Conservation (phyloP, 345 rosid genomes). For the Euclidium syriacum region DNA sequence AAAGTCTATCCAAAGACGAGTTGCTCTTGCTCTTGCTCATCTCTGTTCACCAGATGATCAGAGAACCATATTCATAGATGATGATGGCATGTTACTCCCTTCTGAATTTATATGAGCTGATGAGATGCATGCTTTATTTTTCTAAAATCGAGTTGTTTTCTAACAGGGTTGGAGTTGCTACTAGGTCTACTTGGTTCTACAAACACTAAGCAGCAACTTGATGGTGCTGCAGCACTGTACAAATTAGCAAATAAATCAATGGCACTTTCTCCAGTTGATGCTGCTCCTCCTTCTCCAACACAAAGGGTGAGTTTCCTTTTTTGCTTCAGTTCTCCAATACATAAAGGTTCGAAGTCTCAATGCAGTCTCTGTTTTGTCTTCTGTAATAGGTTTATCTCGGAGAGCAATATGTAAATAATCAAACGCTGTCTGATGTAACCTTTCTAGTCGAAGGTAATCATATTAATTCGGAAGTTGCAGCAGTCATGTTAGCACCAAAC, state of each 20-base stretch:
- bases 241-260: conserved; percentile 81
- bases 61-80: conserved; percentile 74
- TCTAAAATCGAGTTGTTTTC: conserved; percentile 18
- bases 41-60: conserved; percentile 90
- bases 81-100: conserved; percentile 52
- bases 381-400: conserved; percentile 79
- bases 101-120: background rate
- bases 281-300: conserved; percentile 97
- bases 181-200: conserved; percentile 85
- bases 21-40: conserved; percentile 93
- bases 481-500: conserved; percentile 13
- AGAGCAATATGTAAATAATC: conserved; percentile 85
- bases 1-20: conserved; percentile 77
- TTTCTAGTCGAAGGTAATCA: conserved; percentile 93
- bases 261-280: conserved; percentile 86
- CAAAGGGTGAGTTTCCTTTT: conserved; percentile 59
- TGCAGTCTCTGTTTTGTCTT: background rate
- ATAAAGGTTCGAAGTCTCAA: background rate
- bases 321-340: conserved; percentile 6
- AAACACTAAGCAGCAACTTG: conserved; percentile 73
- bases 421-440: conserved; percentile 89
- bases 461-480: conserved; percentile 4
- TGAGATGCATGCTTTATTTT: background rate
- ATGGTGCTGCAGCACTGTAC: conserved; percentile 88
- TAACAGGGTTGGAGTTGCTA: conserved; percentile 79